Conservation (phyloP, 1,139 yeast species). For the Scheffersomyces quercinus region DNA sequence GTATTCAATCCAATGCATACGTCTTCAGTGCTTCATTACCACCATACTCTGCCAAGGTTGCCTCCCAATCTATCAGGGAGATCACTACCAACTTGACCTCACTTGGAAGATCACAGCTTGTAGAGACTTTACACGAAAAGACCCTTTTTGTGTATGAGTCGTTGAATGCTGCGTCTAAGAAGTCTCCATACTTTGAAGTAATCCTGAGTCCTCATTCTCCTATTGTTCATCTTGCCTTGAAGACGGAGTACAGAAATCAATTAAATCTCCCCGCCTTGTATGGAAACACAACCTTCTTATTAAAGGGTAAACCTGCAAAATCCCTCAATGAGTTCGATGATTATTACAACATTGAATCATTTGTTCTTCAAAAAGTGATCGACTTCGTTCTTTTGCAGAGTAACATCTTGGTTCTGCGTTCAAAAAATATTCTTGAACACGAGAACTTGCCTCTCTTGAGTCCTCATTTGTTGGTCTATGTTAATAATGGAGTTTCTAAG, state of each 20-base stretch:
- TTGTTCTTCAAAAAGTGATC: conserved; percentile 62
- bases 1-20: conserved; percentile 85
- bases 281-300: conserved; percentile 42
- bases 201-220: conserved; percentile 67
- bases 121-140: conserved; percentile 28
- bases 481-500: conserved; percentile 54
- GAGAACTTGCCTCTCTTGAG: conserved; percentile 70
- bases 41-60: conserved; percentile 81
- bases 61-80: conserved; percentile 57
- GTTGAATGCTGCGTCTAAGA: conserved; percentile 14
- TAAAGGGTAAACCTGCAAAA: conserved; percentile 40
- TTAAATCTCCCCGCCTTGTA: conserved; percentile 50
- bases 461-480: conserved; percentile 67
- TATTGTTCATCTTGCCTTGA: conserved; percentile 60
- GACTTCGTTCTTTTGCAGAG: conserved; percentile 51
- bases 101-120: conserved; percentile 33
- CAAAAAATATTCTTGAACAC: conserved; percentile 68
- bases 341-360: conserved; percentile 59
- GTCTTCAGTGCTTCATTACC: conserved; percentile 96
- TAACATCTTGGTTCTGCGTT: conserved; percentile 66
- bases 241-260: conserved; percentile 40
- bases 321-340: conserved; percentile 37
- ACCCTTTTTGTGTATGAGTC: conserved; percentile 19
- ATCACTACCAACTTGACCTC: conserved; percentile 32
- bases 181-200: conserved; percentile 35